These are phyloP conservation scores for Crepidotus variabilis DNA, from an alignment of 768 basidiomycete species.

Conservation along the genomic window DNA sequence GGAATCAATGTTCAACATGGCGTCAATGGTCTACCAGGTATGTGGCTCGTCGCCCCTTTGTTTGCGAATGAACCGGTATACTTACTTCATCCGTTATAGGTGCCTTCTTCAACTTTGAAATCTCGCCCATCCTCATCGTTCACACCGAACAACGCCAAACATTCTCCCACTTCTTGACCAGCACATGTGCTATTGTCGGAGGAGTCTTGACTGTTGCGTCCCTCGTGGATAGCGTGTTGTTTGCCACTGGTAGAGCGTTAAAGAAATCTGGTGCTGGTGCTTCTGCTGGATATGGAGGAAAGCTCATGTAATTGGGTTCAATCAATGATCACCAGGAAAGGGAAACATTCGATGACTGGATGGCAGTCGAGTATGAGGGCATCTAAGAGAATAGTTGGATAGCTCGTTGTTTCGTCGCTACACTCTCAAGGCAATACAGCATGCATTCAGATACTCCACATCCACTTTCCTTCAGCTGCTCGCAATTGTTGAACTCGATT, in stretches of 20 bases:
- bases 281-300: conserved; percentile 30
- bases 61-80: too few relatives aligned
- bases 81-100: conserved; percentile 29
- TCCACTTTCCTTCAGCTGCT: too few relatives aligned
- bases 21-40: conserved; percentile 64
- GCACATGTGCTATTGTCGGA: conserved; percentile 96
- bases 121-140: conserved; percentile 92
- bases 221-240: conserved; percentile 81
- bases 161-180: conserved; percentile 97
- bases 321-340: too few relatives aligned
- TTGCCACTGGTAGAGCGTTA: conserved; percentile 72
- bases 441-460: too few relatives aligned
- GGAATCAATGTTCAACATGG: conserved; percentile 77
- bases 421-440: too few relatives aligned
- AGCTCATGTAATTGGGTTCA: conserved; percentile 37
- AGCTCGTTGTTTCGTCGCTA: too few relatives aligned
- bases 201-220: conserved; percentile 95
- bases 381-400: too few relatives aligned
- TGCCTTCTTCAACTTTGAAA: conserved; percentile 92
- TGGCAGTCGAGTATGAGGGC: too few relatives aligned
- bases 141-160: conserved; percentile 90
- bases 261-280: conserved; percentile 48
- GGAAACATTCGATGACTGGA: too few relatives aligned
- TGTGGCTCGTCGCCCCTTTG: too few relatives aligned
- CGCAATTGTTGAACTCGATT: too few relatives aligned